Evolutionary conservation across 352 stramenopile species (phyloP).

Genomic region (Phytophthora hybrid): DNA sequence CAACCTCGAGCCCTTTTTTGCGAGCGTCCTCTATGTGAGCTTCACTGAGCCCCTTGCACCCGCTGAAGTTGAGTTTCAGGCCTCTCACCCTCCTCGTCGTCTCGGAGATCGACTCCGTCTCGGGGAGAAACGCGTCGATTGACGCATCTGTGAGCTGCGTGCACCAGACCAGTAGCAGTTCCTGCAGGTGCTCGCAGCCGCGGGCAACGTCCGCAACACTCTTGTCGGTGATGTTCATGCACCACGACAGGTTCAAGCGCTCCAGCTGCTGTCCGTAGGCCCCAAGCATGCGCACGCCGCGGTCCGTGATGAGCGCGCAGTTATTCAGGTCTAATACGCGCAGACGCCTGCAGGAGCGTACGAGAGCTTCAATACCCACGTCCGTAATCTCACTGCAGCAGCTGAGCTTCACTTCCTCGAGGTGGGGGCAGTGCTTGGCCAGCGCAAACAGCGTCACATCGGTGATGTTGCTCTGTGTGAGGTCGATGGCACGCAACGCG

Average conservation of each 20-base stretch:
- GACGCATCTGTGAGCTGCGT: conserved; percentile 82
- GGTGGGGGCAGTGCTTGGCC: conserved; percentile 63
- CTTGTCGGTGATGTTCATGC: conserved; percentile 91
- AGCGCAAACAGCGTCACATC: conserved; percentile 73
- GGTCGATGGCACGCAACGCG: conserved; percentile 61
- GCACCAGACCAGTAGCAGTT: conserved; percentile 84
- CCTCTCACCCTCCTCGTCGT: conserved; percentile 19
- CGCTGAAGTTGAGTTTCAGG: conserved; percentile 66
- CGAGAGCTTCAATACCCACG: conserved; percentile 71
- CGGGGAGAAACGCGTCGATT: conserved; percentile 62
- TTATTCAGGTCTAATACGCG: conserved; percentile 79
- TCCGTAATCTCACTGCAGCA: conserved; percentile 86
- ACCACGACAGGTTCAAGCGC: conserved; percentile 85
- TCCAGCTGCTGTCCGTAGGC: conserved; percentile 64
- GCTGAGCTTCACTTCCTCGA: conserved; percentile 79
- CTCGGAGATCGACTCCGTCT: conserved; percentile 14
- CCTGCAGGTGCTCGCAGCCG: conserved; percentile 66
- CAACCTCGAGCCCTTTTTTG: conserved; percentile 43
- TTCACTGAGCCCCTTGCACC: conserved; percentile 71
- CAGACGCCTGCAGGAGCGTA: conserved; percentile 59
- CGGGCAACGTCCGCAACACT: conserved; percentile 72
- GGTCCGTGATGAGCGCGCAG: conserved; percentile 83
- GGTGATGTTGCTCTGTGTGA: conserved; percentile 81
- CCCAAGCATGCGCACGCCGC: conserved; percentile 65
- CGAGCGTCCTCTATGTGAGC: conserved; percentile 46